Base-by-base conservation (phyloP, 352 stramenopile genomes). In the Pythium biforme region DNA sequence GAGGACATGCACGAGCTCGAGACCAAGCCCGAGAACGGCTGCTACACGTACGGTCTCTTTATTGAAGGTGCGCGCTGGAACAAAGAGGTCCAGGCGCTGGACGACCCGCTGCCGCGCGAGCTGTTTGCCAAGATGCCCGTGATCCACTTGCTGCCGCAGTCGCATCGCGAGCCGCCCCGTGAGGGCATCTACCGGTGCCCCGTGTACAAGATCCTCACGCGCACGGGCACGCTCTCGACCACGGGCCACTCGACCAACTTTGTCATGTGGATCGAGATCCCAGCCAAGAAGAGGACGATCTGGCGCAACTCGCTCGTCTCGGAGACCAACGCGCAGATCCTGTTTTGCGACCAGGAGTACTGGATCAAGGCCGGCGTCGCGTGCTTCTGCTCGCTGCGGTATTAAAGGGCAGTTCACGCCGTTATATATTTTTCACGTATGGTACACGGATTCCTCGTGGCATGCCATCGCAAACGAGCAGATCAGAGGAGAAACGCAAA, bases 241-340 rank as follows among this genome's bases (percentile, higher is more conserved):
- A 99, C 96, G 0, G 96, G 96, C 41, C 96, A 99, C 70, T 97
- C 88, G 33, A 98, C 96, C 25, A 99, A 99, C 80, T 99, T 99
- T 75, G 88, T 99, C 57, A 97, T 98, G 68, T 98, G 95, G 96
- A 96, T 99, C 63, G 94, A 98, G 53, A 83, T 99, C 17, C 96
- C 96, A 33, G 86, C 80, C 20, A 85, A 81, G 64, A 87, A 89
- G 50, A 64, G 70, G 81, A 85, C 61, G 64, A 77, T 68, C 78
- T 79, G 48, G 74, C 77, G 79, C 33, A 87, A 78, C 37, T 76
- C 62, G 29, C 70, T 92, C 15, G 83, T 92, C 1, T 90, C 80
- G 9, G 83, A 92, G 66, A 92, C 83, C 31, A 92, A 92, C 57
- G 83, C 74, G 15, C 71, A 79, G 59, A 53, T 78, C 3, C 47